Conservation (phyloP, 257 asterid genomes). For the Mentha longifolia region DNA sequence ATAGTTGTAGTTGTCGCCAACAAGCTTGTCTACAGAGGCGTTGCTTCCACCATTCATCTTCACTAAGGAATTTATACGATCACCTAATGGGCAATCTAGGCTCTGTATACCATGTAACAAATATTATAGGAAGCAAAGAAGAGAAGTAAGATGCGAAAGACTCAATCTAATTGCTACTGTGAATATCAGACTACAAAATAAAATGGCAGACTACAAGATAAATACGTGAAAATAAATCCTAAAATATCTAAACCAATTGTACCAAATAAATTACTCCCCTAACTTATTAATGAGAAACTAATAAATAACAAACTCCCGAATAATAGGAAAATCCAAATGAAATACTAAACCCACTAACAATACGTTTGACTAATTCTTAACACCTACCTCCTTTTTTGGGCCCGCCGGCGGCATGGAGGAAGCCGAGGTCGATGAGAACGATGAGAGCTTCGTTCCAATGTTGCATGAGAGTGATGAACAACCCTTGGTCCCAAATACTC, state of each 20-base stretch:
- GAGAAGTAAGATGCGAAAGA: not conserved
- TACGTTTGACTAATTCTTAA: not conserved
- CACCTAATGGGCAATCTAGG: conserved; percentile 7
- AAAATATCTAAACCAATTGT: not conserved
- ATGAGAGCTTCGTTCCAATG: no score
- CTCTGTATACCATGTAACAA: conserved; percentile 21
- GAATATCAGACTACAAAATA: not conserved
- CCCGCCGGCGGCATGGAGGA: no score
- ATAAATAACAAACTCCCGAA: not conserved
- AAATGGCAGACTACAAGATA: no score
- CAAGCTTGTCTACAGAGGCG: conserved; percentile 12
- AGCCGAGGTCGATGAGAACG: no score
- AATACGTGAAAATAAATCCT: not conserved
- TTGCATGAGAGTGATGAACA: no score
- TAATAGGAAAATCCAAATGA: not conserved
- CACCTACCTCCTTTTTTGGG: no score
- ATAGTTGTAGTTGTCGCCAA: not conserved
- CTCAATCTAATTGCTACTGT: not conserved
- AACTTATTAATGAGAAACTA: not conserved
- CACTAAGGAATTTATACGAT: conserved; percentile 9
- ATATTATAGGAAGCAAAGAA: not conserved
- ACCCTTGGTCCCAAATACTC: no score
- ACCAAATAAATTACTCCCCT: not conserved
- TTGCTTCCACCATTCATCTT: conserved; percentile 20
- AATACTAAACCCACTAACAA: not conserved